Base-by-base conservation (phyloP, 2,329 filamentous ascomycete species). In the Paecilomyces dactylethromorphus region DNA sequence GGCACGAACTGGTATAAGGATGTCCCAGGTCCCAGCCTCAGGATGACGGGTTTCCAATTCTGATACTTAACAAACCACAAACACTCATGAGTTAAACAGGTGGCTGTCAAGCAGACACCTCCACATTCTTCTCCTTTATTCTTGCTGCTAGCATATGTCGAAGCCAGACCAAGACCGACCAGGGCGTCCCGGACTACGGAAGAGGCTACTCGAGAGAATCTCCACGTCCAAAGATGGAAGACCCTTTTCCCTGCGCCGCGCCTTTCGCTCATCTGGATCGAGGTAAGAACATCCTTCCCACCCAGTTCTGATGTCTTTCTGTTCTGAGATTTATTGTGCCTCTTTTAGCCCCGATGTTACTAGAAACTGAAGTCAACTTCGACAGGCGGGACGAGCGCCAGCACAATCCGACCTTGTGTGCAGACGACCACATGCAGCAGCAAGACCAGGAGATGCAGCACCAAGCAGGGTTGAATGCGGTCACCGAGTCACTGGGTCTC, bases 61-160 rank as follows among this genome's bases (percentile, higher is more conserved):
- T 24, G 50, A 24, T 24, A 29, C 26, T 29, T 12, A 52, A 29
- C 50, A 29, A 52, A 52, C 5, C 50, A 26, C 50, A 52, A 52
- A 22, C 24, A 21, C 24, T 12, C 24, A 52, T 29, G 39, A 18
- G 18, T 52, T 52, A 29, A 45, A 29, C 21, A 21, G 22, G 22
- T 52, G 22, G 50, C 50, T n/a, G 13, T 18, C 21, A 21, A 52
- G 13, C 13, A 18, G 45, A 52, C 13, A 13, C 50, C 50, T 52
- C 29, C 50, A 26, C 39, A 45, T 45, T 45, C 18, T 35, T 52
- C 10, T 31, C 10, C 12, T 50, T 50, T 50, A 35, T 15, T 52
- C 32, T 21, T 49, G 22, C 24, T 5, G 29, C 21, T 53, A 56
- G 29, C 58, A 56, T 58, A 62, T 62, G 60, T 61, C 60, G 57